Evolutionary conservation across 768 basidiomycete genomes (phyloP).

Genomic region (Tylopilus vinaceipallidus): DNA sequence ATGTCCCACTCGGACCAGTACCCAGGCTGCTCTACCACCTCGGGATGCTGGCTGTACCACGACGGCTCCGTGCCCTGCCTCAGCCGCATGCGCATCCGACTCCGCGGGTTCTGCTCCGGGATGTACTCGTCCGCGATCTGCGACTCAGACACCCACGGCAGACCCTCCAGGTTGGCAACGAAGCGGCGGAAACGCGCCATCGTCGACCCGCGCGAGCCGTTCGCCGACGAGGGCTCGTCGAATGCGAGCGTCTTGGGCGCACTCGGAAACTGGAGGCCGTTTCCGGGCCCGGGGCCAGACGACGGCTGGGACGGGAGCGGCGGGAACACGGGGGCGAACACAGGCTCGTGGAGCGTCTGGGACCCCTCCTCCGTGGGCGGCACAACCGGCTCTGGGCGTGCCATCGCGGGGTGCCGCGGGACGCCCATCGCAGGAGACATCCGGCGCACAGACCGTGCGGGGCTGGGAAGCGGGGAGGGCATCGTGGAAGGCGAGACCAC

Average conservation of each 20-base stretch:
- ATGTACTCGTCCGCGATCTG: slow-evolving; percentile 46
- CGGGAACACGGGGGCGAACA: background rate
- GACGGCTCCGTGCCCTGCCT: slow-evolving; percentile 23
- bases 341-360: slow-evolving; percentile 19
- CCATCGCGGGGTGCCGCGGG: background rate
- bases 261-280: too few species aligned
- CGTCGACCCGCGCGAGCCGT: slow-evolving; percentile 22
- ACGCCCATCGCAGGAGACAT: background rate
- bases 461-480: slow-evolving; percentile 1
- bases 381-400: background rate
- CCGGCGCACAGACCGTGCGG: slow-evolving; percentile 4
- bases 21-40: background rate
- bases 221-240: slow-evolving; percentile 4
- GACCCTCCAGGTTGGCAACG: slow-evolving; percentile 32
- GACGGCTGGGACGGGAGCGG: background rate
- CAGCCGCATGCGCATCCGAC: slow-evolving; percentile 10
- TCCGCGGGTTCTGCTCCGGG: slow-evolving; percentile 32
- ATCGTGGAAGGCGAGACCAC: slow-evolving; percentile 19
- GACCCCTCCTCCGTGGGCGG: slow-evolving; percentile 10
- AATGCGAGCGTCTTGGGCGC: background rate
- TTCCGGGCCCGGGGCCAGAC: background rate
- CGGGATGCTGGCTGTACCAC: slow-evolving; percentile 27
- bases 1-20: slow-evolving; percentile 24
- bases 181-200: slow-evolving; percentile 37
- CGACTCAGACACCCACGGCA: slow-evolving; percentile 44